Evolutionary conservation across 805 yeast genomes (phyloP), one percentile per base, ranked within the genome.

Genomic region (Candida koratica): DNA sequence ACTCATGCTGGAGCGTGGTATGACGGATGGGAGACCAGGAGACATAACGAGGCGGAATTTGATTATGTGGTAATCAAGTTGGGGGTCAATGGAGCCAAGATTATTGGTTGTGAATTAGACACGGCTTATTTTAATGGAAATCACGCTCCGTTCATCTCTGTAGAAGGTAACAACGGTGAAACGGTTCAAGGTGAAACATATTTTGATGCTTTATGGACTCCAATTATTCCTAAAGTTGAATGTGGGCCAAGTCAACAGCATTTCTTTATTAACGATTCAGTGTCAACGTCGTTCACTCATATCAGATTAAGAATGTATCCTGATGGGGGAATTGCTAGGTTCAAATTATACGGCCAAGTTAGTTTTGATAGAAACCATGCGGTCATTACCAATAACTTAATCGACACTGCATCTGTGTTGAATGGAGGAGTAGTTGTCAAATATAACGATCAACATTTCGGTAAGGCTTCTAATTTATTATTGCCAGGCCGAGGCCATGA

Each of bases 11-110:
- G 97, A 34, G 96, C 96, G 4, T 90, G 97, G 96, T 90, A 86
- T 56, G 98, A 90, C 49, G 98, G 98, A 15, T 90, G 97, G 97
- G 97, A 90, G 61, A 90, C 97, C 9, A 73, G 97, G 56, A 75
- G 98, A 61, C 98, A 90, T 68, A 90, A 90, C 59, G 63, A 77
- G 1, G 84, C 69, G 37, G 86, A 77, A 37, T 83, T 84, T 27
- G 98, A 90, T 55, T 90, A 93, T 87, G 96, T 85, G 13, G 67
- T 85, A 18, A 62, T 89, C 57, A 74, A 77, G 55, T 68, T 86
- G 57, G 97, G 97, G 13, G 97, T 89, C 14, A 67, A 84, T 2
- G 71, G 83, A 18, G 96, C 97, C 1, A 70, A 70, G 31, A 58
- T 90, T 39, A 71, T 84, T 32, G 98, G 89, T 9, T 77, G 83